Percentiles rank a stretch among this genome's conserved stretches.
These are phyloP conservation scores for Boletus rex-veris DNA, from an alignment of 768 basidiomycete genomes.

Conservation along the genomic window DNA sequence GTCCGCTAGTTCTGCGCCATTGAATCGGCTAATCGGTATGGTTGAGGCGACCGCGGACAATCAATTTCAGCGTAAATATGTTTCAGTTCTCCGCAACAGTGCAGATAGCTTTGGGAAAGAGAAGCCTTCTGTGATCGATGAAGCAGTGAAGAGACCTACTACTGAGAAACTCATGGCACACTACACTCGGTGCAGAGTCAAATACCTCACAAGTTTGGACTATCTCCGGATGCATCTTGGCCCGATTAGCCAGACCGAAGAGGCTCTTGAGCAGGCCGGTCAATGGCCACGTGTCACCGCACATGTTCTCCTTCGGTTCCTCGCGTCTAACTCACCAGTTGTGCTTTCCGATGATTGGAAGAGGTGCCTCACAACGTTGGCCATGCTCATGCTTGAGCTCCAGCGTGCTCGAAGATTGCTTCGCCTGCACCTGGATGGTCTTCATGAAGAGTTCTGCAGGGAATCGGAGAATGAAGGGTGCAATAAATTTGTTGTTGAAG, in stretches of 20 bases:
- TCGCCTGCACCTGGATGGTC: slow-evolving; percentile 17
- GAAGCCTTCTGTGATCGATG: background rate
- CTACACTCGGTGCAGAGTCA: slow-evolving; percentile 6
- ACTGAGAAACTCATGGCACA: slow-evolving; percentile 3
- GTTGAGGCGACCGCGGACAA: slow-evolving; percentile 6
- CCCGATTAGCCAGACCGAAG: slow-evolving; percentile 18
- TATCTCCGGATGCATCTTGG: slow-evolving; percentile 3
- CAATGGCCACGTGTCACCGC: slow-evolving; percentile 39
- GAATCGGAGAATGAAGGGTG: slow-evolving; percentile 28
- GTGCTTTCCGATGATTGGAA: slow-evolving; percentile 30
- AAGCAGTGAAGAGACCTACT: background rate
- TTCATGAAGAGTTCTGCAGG: slow-evolving; percentile 30
- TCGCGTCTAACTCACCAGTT: slow-evolving; percentile 26
- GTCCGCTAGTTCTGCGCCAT: background rate
- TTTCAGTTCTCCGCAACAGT: slow-evolving; percentile 6
- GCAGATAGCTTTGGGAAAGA: slow-evolving; percentile 7
- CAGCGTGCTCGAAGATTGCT: slow-evolving; percentile 40
- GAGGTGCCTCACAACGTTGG: slow-evolving; percentile 26
- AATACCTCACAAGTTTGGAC: background rate
- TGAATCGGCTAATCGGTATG: slow-evolving; percentile 6
- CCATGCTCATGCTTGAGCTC: slow-evolving; percentile 27
- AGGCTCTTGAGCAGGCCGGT: slow-evolving; percentile 17
- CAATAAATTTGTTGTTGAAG: slow-evolving; percentile 11
- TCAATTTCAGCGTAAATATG: slow-evolving; percentile 7
- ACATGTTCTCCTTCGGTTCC: slow-evolving; percentile 27